phyloP scores from a whole-genome alignment of 2,329 filamentous ascomycete genomes.

The Alternaria postmessia region DNA sequence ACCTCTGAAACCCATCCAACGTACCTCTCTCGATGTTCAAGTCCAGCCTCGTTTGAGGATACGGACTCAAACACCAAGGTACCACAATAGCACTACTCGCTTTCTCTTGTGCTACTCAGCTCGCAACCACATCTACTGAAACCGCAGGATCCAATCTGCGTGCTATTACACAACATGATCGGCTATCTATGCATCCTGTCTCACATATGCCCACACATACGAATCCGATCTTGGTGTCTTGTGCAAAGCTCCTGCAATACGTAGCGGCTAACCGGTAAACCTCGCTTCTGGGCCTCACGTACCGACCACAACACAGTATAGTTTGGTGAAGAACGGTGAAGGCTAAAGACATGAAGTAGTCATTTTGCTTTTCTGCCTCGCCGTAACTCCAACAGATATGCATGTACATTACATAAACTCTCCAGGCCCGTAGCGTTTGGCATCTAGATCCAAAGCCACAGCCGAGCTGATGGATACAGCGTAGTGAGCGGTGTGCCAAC shows the following conservation, averaged over 20 bases:
- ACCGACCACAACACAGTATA: not conserved
- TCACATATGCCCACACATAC: not conserved
- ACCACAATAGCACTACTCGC: not conserved
- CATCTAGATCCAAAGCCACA: not conserved
- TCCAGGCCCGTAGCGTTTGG: not conserved
- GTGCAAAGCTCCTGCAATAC: not conserved
- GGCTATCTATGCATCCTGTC: not conserved
- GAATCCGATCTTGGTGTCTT: not conserved
- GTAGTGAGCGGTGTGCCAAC: not conserved
- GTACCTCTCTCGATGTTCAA: too few relatives aligned
- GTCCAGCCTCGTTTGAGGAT: not conserved
- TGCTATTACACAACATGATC: not conserved
- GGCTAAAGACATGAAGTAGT: not conserved
- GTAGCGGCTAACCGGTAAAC: not conserved
- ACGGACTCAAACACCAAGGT: not conserved
- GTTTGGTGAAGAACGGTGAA: not conserved
- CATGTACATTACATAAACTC: not conserved
- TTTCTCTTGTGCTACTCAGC: not conserved
- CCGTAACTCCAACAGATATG: not conserved
- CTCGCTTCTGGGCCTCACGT: not conserved
- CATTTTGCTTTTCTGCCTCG: not conserved
- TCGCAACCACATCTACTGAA: not conserved
- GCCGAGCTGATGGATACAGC: not conserved
- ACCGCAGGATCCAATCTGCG: not conserved
- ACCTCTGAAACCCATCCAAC: not conserved